Evolutionary conservation across 1,284 basidiomycete genomes (phyloP).

Genomic region (Ganoderma lucidum): DNA sequence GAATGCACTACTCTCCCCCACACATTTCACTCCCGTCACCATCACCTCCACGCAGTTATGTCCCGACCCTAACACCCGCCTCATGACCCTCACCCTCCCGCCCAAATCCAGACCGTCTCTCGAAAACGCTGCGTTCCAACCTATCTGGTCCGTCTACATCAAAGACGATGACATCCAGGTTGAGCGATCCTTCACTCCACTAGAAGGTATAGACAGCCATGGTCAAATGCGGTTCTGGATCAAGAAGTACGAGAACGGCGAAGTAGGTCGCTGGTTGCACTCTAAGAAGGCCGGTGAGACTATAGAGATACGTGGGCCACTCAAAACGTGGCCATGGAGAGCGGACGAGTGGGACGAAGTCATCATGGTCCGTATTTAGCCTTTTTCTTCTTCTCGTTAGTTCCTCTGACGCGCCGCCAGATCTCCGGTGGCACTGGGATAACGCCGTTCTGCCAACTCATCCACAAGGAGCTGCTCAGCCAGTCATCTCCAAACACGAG

Average conservation of each 20-base stretch:
- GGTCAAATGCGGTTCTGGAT: conserved; percentile 79
- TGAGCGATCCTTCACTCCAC: conserved; percentile 86
- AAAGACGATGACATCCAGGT: conserved; percentile 91
- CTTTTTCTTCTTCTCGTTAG: conserved; percentile 3
- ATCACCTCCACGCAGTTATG: conserved; percentile 61
- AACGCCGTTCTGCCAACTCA: conserved; percentile 79
- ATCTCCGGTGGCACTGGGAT: conserved; percentile 87
- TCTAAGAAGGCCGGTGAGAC: conserved; percentile 70
- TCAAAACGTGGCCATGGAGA: conserved; percentile 76
- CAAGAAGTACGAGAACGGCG: conserved; percentile 80
- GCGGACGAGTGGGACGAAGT: conserved; percentile 76
- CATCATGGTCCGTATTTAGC: conserved; percentile 66
- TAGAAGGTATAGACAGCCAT: conserved; percentile 70
- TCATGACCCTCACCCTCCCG: conserved; percentile 69
- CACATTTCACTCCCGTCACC: conserved; percentile 69
- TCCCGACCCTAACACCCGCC: conserved; percentile 46
- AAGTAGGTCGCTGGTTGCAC: conserved; percentile 85
- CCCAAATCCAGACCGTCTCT: conserved; percentile 47
- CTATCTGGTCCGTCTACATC: conserved; percentile 81
- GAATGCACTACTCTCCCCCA: conserved; percentile 55
- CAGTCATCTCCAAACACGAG: conserved; percentile 43
- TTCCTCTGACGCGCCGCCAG: conserved; percentile 46
- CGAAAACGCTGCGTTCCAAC: conserved; percentile 38
- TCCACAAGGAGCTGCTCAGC: conserved; percentile 50
- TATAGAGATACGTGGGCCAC: conserved; percentile 81